Conservation (phyloP, 768 basidiomycete species). For the Holtermanniella nyarrowii region DNA sequence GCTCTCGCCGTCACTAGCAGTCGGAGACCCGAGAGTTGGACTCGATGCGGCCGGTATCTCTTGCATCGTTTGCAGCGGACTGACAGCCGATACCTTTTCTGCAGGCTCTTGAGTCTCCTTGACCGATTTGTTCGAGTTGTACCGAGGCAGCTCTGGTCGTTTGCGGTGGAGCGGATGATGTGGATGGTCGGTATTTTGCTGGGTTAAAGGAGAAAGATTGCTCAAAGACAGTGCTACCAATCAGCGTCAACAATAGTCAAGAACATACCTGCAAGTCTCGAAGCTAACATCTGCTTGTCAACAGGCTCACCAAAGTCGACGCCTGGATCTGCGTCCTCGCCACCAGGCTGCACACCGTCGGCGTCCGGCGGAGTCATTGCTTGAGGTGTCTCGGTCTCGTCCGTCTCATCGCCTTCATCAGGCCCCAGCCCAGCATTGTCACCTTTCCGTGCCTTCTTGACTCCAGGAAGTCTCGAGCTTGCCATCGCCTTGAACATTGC, state of each 20-base stretch:
- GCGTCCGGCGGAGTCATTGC: background rate
- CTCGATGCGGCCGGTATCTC: too few relatives aligned
- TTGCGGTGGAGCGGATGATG: background rate
- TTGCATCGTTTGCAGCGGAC: too few relatives aligned
- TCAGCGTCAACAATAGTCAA: background rate
- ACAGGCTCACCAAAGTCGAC: background rate
- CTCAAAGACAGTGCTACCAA: constrained; percentile 11
- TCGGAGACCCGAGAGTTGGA: background rate
- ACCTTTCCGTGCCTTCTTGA: too few relatives aligned
- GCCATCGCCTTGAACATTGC: background rate
- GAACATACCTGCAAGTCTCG: background rate
- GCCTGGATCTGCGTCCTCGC: background rate
- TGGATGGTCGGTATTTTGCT: background rate
- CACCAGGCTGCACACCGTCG: background rate
- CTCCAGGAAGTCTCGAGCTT: background rate
- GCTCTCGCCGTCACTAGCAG: background rate
- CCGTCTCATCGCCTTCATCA: background rate
- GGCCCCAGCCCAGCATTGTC: too few relatives aligned
- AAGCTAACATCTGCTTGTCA: background rate
- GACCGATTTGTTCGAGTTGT: background rate
- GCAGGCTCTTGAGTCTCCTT: background rate
- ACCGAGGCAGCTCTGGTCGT: constrained; percentile 1
- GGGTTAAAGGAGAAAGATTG: constrained; percentile 7
- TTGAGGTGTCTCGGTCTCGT: background rate
- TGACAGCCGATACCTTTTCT: background rate